A percentile compares a stretch with the other conserved stretches of the same genome.
phyloP scores from a whole-genome alignment of 2,329 filamentous ascomycete species.

The Nothophoma quercina region DNA sequence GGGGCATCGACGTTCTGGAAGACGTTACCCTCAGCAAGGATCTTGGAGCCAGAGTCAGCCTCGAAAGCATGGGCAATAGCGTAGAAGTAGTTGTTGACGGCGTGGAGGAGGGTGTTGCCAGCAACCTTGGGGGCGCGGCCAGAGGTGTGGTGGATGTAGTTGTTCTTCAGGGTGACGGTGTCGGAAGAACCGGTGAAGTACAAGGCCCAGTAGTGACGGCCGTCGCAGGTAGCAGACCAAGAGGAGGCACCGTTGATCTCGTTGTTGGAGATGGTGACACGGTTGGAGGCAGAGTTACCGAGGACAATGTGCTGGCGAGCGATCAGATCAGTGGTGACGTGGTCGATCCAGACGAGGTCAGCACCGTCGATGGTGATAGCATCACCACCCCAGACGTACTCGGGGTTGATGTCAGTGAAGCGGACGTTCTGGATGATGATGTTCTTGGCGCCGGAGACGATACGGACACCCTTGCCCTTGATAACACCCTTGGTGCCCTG shows the following conservation, averaged over 20 bases:
- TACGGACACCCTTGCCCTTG: slow-evolving; percentile 65
- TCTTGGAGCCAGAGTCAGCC: slow-evolving; percentile 46
- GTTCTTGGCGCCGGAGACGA: slow-evolving; percentile 54
- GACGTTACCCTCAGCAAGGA: slow-evolving; percentile 65
- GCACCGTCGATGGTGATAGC: slow-evolving; percentile 42
- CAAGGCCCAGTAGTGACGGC: slow-evolving; percentile 66
- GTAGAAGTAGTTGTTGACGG: slow-evolving; percentile 69
- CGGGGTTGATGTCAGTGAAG: slow-evolving; percentile 54
- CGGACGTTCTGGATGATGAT: slow-evolving; percentile 58
- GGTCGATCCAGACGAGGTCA: slow-evolving; percentile 38
- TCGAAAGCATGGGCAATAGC: slow-evolving; percentile 67
- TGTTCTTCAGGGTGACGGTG: slow-evolving; percentile 65
- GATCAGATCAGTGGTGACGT: slow-evolving; percentile 61
- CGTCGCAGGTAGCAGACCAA: slow-evolving; percentile 66
- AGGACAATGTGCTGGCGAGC: slow-evolving; percentile 69
- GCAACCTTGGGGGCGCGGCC: slow-evolving; percentile 66
- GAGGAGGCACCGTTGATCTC: slow-evolving; percentile 64
- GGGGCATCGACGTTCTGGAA: slow-evolving; percentile 62
- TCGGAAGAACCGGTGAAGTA: slow-evolving; percentile 66
- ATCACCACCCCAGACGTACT: slow-evolving; percentile 49
- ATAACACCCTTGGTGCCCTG: slow-evolving; percentile 62
- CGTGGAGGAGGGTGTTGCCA: slow-evolving; percentile 65
- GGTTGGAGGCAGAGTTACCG: slow-evolving; percentile 61
- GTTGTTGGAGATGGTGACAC: slow-evolving; percentile 67
- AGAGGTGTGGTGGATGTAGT: slow-evolving; percentile 67